Percentiles rank a stretch among this genome's conserved stretches.
phyloP scores from a whole-genome alignment of 768 basidiomycete genomes.

The Botryobasidium botryosum region DNA sequence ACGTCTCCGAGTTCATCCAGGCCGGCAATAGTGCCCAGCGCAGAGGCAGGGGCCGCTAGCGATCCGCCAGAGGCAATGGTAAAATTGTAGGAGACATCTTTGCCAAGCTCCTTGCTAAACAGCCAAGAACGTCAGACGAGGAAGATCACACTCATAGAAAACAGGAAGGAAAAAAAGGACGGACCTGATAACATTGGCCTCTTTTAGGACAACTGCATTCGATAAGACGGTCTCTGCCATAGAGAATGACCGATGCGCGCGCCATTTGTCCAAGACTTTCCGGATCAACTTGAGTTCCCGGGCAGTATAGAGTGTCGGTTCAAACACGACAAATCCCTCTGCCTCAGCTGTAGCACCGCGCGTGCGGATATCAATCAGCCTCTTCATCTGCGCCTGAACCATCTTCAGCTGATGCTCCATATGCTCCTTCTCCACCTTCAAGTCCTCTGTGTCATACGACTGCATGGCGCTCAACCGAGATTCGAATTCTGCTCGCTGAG shows the following conservation, averaged over 20 bases:
- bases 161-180: constrained; percentile 12
- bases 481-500: constrained; percentile 32
- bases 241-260: constrained; percentile 64
- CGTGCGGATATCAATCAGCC: constrained; percentile 57
- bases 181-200: constrained; percentile 86
- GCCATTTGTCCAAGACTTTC: constrained; percentile 74
- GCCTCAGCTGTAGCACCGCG: constrained; percentile 38
- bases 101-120: constrained; percentile 65
- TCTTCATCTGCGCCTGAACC: constrained; percentile 67
- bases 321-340: constrained; percentile 48
- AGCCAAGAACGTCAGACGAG: constrained; percentile 7
- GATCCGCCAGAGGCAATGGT: constrained; percentile 72
- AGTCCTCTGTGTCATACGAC: constrained; percentile 58
- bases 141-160: neutral
- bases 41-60: constrained; percentile 61
- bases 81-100: constrained; percentile 85
- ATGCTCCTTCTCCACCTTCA: constrained; percentile 81
- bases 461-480: constrained; percentile 38
- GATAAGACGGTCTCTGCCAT: constrained; percentile 85
- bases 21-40: constrained; percentile 71
- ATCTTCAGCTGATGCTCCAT: constrained; percentile 78
- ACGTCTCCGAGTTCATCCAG: constrained; percentile 88
- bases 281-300: constrained; percentile 67
- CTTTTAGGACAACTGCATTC: constrained; percentile 74
- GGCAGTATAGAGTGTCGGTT: constrained; percentile 69